Percentiles rank a stretch among this genome's conserved stretches.
Conservation (phyloP, 371 early-diverging fungal species). For the Paramicrosporidium saccamoebae region DNA sequence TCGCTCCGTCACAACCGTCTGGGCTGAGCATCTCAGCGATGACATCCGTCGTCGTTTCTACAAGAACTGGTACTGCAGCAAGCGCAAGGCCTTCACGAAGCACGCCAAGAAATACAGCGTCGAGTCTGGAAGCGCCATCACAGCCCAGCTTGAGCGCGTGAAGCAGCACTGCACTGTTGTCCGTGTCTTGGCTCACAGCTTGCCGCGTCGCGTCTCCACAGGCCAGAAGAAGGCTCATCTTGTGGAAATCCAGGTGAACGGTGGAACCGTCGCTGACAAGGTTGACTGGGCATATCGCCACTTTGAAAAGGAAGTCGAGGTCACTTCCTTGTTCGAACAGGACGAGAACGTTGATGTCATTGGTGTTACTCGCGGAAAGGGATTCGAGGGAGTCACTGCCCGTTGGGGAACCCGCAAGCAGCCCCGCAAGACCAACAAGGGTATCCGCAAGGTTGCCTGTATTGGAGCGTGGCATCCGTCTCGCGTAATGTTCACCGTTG, state of each 20-base stretch:
- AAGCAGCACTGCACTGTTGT: slow-evolving; percentile 95
- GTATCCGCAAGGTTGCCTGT: slow-evolving; percentile 99
- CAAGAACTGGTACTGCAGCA: slow-evolving; percentile 97
- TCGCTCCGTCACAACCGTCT: slow-evolving; percentile 85
- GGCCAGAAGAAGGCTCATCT: slow-evolving; percentile 98
- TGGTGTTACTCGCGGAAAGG: slow-evolving; percentile 98
- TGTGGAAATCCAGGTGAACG: slow-evolving; percentile 98
- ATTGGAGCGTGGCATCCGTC: slow-evolving; percentile 99
- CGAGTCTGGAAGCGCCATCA: slow-evolving; percentile 44
- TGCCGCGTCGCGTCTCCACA: slow-evolving; percentile 68
- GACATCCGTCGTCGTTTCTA: slow-evolving; percentile 95
- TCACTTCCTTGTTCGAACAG: slow-evolving; percentile 69
- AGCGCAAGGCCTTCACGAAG: slow-evolving; percentile 96
- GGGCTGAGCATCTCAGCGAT: slow-evolving; percentile 95
- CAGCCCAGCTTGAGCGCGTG: slow-evolving; percentile 76
- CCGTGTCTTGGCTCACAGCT: slow-evolving; percentile 94
- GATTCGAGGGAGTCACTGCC: slow-evolving; percentile 95
- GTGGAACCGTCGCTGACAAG: slow-evolving; percentile 88
- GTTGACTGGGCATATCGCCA: slow-evolving; percentile 85
- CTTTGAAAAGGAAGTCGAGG: slow-evolving; percentile 86
- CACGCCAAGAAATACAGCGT: slow-evolving; percentile 87
- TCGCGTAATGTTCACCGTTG: slow-evolving; percentile 96
- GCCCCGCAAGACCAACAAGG: slow-evolving; percentile 98
- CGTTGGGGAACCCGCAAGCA: slow-evolving; percentile 99
- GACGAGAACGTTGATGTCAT: slow-evolving; percentile 97